Conservation (phyloP, 1,284 basidiomycete species). For the Sporisorium reilianum region DNA sequence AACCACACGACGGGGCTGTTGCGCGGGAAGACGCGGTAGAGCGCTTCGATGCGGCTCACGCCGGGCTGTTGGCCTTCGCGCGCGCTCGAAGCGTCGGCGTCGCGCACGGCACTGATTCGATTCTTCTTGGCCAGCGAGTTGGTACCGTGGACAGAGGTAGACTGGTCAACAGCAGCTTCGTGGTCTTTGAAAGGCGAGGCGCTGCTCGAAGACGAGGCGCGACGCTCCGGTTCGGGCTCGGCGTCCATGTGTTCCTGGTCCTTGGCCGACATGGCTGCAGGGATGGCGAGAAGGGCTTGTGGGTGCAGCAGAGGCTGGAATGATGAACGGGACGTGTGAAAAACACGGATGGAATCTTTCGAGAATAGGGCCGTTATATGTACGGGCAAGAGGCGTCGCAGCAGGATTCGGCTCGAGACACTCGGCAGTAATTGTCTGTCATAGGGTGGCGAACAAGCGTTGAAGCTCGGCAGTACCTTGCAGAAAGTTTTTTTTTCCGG, state of each 20-base stretch:
- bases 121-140: neutral
- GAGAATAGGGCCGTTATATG: neutral
- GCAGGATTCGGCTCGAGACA: neutral
- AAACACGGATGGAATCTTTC: neutral
- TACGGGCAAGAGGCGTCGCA: neutral
- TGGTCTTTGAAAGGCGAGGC: slow-evolving; percentile 13
- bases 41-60: slow-evolving; percentile 33
- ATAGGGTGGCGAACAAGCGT: neutral
- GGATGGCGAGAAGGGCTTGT: neutral
- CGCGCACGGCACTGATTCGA: slow-evolving; percentile 15
- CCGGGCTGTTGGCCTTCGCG: slow-evolving; percentile 27
- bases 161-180: neutral
- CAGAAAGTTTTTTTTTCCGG: neutral
- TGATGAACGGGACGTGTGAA: neutral
- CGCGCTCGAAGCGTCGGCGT: slow-evolving; percentile 20
- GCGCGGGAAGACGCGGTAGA: slow-evolving; percentile 32
- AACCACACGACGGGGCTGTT: slow-evolving; percentile 18
- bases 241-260: neutral
- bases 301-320: neutral
- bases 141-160: slow-evolving; percentile 6
- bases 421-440: neutral
- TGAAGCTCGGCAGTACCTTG: slow-evolving; percentile 12
- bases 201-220: slow-evolving; percentile 12
- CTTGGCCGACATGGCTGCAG: slow-evolving; percentile 9
- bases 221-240: slow-evolving; percentile 6